Percentiles rank a stretch among this genome's conserved stretches.
These are phyloP conservation scores for Chalciporus chontae DNA, from an alignment of 768 basidiomycete genomes.

Conservation along the genomic window DNA sequence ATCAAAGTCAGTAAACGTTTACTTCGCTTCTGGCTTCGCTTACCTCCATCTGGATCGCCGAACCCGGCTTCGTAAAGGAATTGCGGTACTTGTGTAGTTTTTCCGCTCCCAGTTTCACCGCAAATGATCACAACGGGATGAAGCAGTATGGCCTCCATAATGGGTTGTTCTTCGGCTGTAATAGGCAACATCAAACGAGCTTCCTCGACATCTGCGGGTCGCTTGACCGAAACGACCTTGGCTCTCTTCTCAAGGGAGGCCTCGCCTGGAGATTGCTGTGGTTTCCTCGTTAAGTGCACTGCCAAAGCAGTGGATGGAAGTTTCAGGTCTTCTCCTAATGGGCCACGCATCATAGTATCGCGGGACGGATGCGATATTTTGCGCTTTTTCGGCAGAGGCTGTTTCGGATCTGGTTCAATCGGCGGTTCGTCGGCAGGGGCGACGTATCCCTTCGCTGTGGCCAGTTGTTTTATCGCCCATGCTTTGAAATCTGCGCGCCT, in stretches of 20 bases:
- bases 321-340: conserved; percentile 68
- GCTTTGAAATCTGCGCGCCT: conserved; percentile 71
- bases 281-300: conserved; percentile 32
- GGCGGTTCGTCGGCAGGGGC: conserved; percentile 11
- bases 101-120: conserved; percentile 97
- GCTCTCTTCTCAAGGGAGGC: conserved; percentile 22
- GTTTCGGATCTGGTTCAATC: conserved; percentile 8
- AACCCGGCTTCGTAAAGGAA: conserved; percentile 98
- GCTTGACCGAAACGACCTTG: conserved; percentile 52
- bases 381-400: conserved; percentile 41
- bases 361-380: conserved; percentile 35
- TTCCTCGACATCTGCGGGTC: conserved; percentile 71
- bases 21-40: conserved; percentile 15
- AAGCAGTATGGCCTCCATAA: conserved; percentile 87
- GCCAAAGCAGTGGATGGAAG: conserved; percentile 68
- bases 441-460: conserved; percentile 40
- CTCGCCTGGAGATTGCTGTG: not conserved
- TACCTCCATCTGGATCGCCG: conserved; percentile 79
- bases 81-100: conserved; percentile 97
- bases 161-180: conserved; percentile 87
- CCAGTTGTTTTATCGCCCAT: conserved; percentile 84
- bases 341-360: conserved; percentile 61
- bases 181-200: conserved; percentile 81
- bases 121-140: conserved; percentile 72
- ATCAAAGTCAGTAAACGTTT: conserved; percentile 4